A percentile compares a stretch with the other conserved stretches of the same genome.
Evolutionary conservation across 2,329 filamentous ascomycete species (phyloP).

Genomic region (Paecilomyces sp.): DNA sequence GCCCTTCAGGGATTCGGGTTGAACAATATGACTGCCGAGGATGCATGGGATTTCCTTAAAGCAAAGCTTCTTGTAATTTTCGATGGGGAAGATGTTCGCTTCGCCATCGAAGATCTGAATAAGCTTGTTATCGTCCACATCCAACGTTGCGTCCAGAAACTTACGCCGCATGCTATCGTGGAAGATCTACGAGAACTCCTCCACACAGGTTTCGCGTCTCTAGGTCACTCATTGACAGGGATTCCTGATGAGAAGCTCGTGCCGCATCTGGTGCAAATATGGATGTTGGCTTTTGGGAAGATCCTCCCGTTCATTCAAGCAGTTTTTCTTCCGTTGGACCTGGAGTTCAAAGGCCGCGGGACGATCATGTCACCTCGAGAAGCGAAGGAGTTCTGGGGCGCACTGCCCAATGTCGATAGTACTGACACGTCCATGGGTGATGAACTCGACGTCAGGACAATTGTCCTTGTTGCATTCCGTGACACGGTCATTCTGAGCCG

Average conservation of each 20-base stretch:
- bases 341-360: slow-evolving; percentile 84
- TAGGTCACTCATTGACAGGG: slow-evolving; percentile 74
- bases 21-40: slow-evolving; percentile 60
- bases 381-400: slow-evolving; percentile 85
- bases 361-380: slow-evolving; percentile 69
- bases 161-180: slow-evolving; percentile 52
- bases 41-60: slow-evolving; percentile 61
- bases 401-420: slow-evolving; percentile 47
- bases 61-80: slow-evolving; percentile 57
- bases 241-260: slow-evolving; percentile 84
- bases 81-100: slow-evolving; percentile 57
- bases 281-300: slow-evolving; percentile 85
- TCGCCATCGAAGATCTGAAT: slow-evolving; percentile 61
- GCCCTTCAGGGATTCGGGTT: slow-evolving; percentile 51
- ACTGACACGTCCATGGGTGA: slow-evolving; percentile 42
- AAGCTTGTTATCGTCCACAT: slow-evolving; percentile 56
- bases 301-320: slow-evolving; percentile 92
- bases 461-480: slow-evolving; percentile 81
- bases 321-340: slow-evolving; percentile 84
- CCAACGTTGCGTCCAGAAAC: slow-evolving; percentile 55
- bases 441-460: slow-evolving; percentile 75
- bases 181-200: slow-evolving; percentile 57
- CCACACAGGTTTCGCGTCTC: slow-evolving; percentile 69
- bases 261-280: slow-evolving; percentile 82
- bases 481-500: slow-evolving; percentile 83